Conservation (phyloP, 2,329 filamentous ascomycete genomes). For the Colletotrichum cordylinicola region DNA sequence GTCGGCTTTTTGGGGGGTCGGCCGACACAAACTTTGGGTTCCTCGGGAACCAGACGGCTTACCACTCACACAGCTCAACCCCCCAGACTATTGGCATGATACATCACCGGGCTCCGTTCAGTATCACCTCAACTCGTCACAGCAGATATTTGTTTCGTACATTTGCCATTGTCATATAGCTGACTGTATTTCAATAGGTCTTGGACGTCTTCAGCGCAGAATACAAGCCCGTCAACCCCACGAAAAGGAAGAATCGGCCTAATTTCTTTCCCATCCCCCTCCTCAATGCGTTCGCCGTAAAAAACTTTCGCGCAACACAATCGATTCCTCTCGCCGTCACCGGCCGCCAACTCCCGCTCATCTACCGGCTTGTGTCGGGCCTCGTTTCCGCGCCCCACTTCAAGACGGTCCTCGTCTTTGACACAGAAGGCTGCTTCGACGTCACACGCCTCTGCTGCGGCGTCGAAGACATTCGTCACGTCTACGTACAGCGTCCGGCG, state of each 20-base stretch:
- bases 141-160: not conserved
- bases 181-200: constrained; percentile 26
- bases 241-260: constrained; percentile 3
- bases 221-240: not conserved
- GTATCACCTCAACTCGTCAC: not conserved
- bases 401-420: constrained; percentile 59
- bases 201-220: constrained; percentile 29
- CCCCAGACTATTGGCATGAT: not conserved
- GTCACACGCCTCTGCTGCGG: constrained; percentile 47
- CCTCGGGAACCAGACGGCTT: not conserved
- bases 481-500: constrained; percentile 54
- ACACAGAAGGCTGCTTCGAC: constrained; percentile 62
- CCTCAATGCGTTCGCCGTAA: constrained; percentile 52
- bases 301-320: constrained; percentile 55
- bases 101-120: not conserved
- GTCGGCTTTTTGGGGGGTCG: not conserved
- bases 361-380: constrained; percentile 60
- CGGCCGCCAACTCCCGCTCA: constrained; percentile 58
- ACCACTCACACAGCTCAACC: not conserved
- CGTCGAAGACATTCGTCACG: constrained; percentile 49
- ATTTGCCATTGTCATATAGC: not conserved
- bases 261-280: constrained; percentile 45
- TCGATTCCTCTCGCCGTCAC: constrained; percentile 53
- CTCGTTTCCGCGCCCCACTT: constrained; percentile 53
- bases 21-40: not conserved